Evolutionary conservation across 306 rosid genomes (phyloP).

Genomic region (Leucaena leucocephala): DNA sequence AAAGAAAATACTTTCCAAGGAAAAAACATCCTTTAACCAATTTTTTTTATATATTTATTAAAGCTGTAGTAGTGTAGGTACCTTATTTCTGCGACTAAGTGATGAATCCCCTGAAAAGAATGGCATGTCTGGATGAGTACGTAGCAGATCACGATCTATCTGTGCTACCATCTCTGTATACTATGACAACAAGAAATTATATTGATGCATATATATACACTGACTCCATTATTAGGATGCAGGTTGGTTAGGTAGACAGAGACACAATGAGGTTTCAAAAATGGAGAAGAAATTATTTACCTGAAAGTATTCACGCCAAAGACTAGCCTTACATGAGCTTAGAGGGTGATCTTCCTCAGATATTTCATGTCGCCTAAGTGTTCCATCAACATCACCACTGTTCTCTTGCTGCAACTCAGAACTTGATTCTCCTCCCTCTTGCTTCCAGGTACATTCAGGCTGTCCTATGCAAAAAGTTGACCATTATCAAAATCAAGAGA

Average conservation of each 20-base stretch:
- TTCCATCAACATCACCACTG: constrained; percentile 56
- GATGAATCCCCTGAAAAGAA: constrained; percentile 76
- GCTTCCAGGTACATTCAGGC: constrained; percentile 60
- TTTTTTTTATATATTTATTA: background rate
- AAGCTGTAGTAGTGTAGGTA: constrained; percentile 30
- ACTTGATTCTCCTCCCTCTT: constrained; percentile 42
- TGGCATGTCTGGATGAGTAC: constrained; percentile 78
- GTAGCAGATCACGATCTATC: constrained; percentile 79
- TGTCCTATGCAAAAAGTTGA: constrained; percentile 60
- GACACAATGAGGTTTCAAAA: constrained; percentile 12
- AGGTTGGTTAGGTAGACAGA: constrained; percentile 2
- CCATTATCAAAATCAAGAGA: constrained; percentile 40
- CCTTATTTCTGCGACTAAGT: constrained; percentile 64
- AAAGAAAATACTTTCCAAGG: too few relatives aligned
- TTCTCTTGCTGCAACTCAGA: constrained; percentile 43
- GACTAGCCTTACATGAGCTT: constrained; percentile 66
- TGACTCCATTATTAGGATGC: constrained; percentile 5
- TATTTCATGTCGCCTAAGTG: constrained; percentile 58
- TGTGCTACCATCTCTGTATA: constrained; percentile 71
- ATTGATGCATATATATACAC: constrained; percentile 4
- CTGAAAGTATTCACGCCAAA: constrained; percentile 71
- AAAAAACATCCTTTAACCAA: background rate
- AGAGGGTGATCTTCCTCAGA: constrained; percentile 83
- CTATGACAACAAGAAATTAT: constrained; percentile 44
- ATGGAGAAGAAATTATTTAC: constrained; percentile 50